Conservation (phyloP, 345 rosid species). For the Brassica incana region DNA sequence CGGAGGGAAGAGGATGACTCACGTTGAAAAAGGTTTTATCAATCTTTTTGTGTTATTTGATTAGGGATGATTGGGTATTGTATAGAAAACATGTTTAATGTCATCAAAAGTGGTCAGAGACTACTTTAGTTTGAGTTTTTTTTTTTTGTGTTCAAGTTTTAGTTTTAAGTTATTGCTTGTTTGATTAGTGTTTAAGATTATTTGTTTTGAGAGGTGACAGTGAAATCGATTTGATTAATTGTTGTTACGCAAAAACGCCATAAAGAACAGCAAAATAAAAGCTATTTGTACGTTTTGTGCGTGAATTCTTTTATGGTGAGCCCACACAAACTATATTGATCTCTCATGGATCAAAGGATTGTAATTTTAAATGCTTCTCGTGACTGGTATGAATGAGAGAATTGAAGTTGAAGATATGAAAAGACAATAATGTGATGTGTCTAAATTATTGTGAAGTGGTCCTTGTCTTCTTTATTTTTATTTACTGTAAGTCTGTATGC, state of each 20-base stretch:
- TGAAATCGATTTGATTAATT: constrained; percentile 13
- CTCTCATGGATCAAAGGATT: neutral
- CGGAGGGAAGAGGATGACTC: constrained; percentile 56
- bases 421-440: neutral
- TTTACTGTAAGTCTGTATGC: neutral
- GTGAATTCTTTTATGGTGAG: neutral
- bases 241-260: neutral
- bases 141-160: neutral
- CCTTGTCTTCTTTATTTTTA: neutral
- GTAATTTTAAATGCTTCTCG: constrained; percentile 3
- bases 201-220: neutral
- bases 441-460: neutral
- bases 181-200: constrained; percentile 22
- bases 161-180: constrained; percentile 7
- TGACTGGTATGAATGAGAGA: constrained; percentile 14
- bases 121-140: neutral
- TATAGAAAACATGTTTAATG: constrained; percentile 25
- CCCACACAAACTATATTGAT: neutral
- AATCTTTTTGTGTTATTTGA: too few species aligned
- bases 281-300: neutral
- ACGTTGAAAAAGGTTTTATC: constrained; percentile 21
- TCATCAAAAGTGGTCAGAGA: neutral
- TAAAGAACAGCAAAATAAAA: neutral
- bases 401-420: neutral
- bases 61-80: neutral